Conservation (phyloP, 441 rosid species). For the Pelargonium australe region DNA sequence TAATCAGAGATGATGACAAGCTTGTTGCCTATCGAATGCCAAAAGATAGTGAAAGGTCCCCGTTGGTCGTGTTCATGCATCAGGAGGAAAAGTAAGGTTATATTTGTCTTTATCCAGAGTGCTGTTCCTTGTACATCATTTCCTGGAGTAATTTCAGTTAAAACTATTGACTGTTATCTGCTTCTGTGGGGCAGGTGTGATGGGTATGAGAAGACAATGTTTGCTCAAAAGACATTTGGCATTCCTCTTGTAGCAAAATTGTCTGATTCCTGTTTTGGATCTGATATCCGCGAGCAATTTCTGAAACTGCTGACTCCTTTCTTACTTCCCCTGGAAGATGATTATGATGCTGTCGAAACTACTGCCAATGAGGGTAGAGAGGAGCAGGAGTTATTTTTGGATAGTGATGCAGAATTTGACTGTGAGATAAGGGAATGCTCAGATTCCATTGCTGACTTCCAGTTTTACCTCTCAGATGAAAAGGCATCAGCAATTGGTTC, state of each 20-base stretch:
- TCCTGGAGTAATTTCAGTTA: slow-evolving; percentile 3
- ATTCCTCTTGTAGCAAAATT: slow-evolving; percentile 76
- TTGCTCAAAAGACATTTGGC: slow-evolving; percentile 60
- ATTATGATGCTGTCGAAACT: slow-evolving; percentile 27
- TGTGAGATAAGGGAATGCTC: slow-evolving; percentile 35
- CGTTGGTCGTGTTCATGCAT: slow-evolving; percentile 60
- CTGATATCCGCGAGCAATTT: slow-evolving; percentile 50
- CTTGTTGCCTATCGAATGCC: slow-evolving; percentile 56
- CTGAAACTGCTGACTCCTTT: slow-evolving; percentile 58
- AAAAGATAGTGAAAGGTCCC: slow-evolving; percentile 38
- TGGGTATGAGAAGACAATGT: slow-evolving; percentile 46
- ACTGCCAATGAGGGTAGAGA: slow-evolving; percentile 28
- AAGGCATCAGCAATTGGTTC: slow-evolving; percentile 50
- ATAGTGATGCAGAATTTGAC: slow-evolving; percentile 25
- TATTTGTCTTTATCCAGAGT: slow-evolving; percentile 16
- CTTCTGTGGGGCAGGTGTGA: slow-evolving; percentile 42
- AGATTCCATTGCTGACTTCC: slow-evolving; percentile 42
- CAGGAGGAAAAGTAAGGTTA: slow-evolving; percentile 60
- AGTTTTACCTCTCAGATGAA: slow-evolving; percentile 59
- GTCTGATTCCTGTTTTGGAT: slow-evolving; percentile 44
- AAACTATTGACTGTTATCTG: slow-evolving; percentile 7
- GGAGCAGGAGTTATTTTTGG: slow-evolving; percentile 23
- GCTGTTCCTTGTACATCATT: not conserved
- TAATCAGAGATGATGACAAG: slow-evolving; percentile 65
- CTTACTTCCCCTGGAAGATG: slow-evolving; percentile 33